Base-by-base conservation (phyloP, 768 basidiomycete genomes). In the Neoboletus brunneissimus region DNA sequence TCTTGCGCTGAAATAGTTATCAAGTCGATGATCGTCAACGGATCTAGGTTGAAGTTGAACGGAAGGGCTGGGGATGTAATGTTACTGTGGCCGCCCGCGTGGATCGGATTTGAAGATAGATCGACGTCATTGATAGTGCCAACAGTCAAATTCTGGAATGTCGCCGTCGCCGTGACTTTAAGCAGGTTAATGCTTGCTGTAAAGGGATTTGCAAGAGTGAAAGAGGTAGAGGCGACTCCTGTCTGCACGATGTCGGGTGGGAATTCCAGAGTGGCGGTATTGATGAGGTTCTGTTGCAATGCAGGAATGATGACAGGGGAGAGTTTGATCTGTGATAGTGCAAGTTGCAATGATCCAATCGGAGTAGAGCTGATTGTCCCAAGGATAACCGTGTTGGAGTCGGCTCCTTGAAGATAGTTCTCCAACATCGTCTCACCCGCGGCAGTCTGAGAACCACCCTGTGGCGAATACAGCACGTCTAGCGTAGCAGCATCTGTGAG, bases 111-210 rank as follows among this genome's bases (percentile, higher is more conserved):
- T 2, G 79, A 75, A 18, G 84, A 81, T 20, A 76, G 54, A 60
- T 87, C 84, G 10, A 79, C 75, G 40, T 77, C 75, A 37, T 84
- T 74, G 54, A 88, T 84, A n/a, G 64, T 75, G 4, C 88, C 87
- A 12, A 90, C 67, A 1, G 77, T 77, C 41, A 89, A 64, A 45
- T 76, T 77, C 22, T 80, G 76, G 73, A 79, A 87, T 0, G 76
- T 79, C 0, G 81, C 87, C 6, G 71, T 79, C 1, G 86, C 80
- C 2, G 70, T 72, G 18, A 89, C 69, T 44, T 74, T 67, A n/a
- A 86, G 65, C 16, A 90, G 68, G 65, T 84, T 86, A 67, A 90
- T 81, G 64, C 81, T 81, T 18, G 88, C 86, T 0, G 86, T 88
- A 72, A 90, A 90, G 0, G 87, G 87, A 63, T 90, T 87, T 20